Percentiles rank a stretch among this genome's conserved stretches.
These are phyloP conservation scores for Echites panduratus DNA, from an alignment of 257 asterid genomes.

Conservation along the genomic window DNA sequence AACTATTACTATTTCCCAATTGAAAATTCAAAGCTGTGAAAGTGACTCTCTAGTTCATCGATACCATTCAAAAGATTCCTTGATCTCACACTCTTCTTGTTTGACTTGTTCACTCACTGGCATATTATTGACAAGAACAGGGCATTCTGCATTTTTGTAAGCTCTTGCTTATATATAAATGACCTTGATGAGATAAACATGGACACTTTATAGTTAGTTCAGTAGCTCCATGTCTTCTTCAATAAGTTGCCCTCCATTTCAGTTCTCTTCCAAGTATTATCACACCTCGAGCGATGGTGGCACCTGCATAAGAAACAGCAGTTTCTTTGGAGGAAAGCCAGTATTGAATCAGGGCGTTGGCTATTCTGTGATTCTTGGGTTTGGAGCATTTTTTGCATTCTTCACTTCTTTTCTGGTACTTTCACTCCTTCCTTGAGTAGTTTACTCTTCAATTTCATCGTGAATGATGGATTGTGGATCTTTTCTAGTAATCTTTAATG, in stretches of 20 bases:
- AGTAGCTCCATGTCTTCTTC: conserved; percentile 60
- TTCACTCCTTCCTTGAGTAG: not conserved
- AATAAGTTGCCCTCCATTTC: conserved; percentile 61
- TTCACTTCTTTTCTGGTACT: conserved; percentile 83
- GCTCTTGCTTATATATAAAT: conserved; percentile 4
- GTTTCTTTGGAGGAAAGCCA: conserved; percentile 73
- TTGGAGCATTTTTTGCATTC: conserved; percentile 83
- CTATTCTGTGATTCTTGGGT: conserved; percentile 83
- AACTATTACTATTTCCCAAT: not conserved
- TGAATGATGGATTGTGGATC: not conserved
- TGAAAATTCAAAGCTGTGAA: conserved; percentile 20
- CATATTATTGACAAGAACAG: conserved; percentile 27
- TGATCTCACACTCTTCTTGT: conserved; percentile 20
- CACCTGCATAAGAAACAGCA: conserved; percentile 57
- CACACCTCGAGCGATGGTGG: conserved; percentile 34
- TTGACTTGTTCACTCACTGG: conserved; percentile 31
- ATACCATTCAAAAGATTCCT: conserved; percentile 31
- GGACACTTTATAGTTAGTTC: not conserved
- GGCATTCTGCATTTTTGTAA: conserved; percentile 8
- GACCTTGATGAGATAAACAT: not conserved
- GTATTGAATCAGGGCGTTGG: conserved; percentile 84
- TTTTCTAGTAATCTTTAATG: too few relatives aligned
- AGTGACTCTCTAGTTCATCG: conserved; percentile 27
- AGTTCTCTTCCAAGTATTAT: conserved; percentile 61
- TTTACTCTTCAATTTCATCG: not conserved